Conservation (phyloP, 306 rosid genomes). For the Astragalus membranaceus region DNA sequence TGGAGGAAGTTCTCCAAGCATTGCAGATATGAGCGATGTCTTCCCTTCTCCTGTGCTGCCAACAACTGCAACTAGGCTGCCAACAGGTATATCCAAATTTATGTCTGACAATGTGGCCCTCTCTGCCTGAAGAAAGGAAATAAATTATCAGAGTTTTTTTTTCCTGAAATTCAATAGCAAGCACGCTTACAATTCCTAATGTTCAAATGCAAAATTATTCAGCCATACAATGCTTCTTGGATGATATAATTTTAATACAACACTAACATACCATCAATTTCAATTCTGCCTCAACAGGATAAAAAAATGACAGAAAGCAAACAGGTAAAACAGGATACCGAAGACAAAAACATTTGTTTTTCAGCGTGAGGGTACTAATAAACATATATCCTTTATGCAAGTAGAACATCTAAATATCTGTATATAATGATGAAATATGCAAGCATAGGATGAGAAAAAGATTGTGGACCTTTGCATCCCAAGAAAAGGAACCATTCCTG, state of each 20-base stretch:
- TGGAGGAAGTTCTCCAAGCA: conserved; percentile 87
- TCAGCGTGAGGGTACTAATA: background rate
- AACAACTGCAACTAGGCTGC: conserved; percentile 86
- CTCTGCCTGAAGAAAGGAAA: conserved; percentile 48
- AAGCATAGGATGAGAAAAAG: background rate
- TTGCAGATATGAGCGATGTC: conserved; percentile 84
- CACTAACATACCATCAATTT: conserved; percentile 3
- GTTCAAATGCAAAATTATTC: conserved; percentile 1
- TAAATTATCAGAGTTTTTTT: background rate
- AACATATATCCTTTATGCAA: conserved; percentile 10
- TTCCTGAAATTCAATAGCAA: conserved; percentile 11
- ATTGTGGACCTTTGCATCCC: conserved; percentile 76
- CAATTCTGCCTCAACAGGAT: background rate
- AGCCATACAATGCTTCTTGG: background rate
- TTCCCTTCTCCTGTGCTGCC: conserved; percentile 99
- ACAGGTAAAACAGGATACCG: conserved; percentile 1
- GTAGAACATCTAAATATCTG: background rate
- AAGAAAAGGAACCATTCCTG: conserved; percentile 79
- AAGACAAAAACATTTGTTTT: conserved; percentile 9
- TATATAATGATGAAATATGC: conserved; percentile 6
- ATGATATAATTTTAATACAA: background rate
- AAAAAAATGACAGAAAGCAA: conserved; percentile 7
- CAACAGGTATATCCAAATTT: conserved; percentile 69
- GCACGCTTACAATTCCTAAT: background rate
- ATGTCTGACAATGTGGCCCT: conserved; percentile 64